Conservation (phyloP, 306 rosid genomes). For the Cicer cuneatum region DNA sequence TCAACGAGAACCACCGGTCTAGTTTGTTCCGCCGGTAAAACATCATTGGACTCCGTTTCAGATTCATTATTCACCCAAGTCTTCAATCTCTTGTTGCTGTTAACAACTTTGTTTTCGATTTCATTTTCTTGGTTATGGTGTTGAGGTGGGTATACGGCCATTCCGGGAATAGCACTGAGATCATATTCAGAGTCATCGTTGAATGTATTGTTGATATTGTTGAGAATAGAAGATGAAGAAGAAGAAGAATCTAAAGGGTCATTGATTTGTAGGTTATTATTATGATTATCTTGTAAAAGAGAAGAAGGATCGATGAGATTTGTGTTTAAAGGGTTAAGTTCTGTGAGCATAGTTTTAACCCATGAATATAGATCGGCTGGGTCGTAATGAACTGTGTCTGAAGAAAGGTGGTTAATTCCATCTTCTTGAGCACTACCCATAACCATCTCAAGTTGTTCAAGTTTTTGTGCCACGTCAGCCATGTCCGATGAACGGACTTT, state of each 20-base stretch:
- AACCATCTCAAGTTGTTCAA: conserved; percentile 80
- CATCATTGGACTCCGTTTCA: neutral
- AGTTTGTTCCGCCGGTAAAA: conserved; percentile 46
- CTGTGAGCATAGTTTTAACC: conserved; percentile 82
- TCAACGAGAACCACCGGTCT: conserved; percentile 73
- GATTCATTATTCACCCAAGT: conserved; percentile 32
- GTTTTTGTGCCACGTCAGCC: conserved; percentile 80
- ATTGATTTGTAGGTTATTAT: conserved; percentile 25
- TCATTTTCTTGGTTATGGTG: neutral
- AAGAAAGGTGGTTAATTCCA: conserved; percentile 67
- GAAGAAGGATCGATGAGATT: conserved; percentile 12
- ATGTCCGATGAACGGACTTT: conserved; percentile 75
- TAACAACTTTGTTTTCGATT: neutral
- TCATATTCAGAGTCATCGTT: conserved; percentile 80
- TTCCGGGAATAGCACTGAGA: conserved; percentile 80
- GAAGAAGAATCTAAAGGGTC: conserved; percentile 42
- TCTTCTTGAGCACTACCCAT: conserved; percentile 73
- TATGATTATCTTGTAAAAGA: neutral
- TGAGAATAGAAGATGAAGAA: conserved; percentile 3
- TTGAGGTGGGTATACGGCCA: conserved; percentile 65
- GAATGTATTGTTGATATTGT: conserved; percentile 34
- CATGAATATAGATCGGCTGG: conserved; percentile 83
- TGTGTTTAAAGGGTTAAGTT: conserved; percentile 51
- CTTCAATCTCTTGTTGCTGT: conserved; percentile 52
- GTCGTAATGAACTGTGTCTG: conserved; percentile 75